Base-by-base conservation (phyloP, 2,329 filamentous ascomycete genomes). In the Geosmithia flava region DNA sequence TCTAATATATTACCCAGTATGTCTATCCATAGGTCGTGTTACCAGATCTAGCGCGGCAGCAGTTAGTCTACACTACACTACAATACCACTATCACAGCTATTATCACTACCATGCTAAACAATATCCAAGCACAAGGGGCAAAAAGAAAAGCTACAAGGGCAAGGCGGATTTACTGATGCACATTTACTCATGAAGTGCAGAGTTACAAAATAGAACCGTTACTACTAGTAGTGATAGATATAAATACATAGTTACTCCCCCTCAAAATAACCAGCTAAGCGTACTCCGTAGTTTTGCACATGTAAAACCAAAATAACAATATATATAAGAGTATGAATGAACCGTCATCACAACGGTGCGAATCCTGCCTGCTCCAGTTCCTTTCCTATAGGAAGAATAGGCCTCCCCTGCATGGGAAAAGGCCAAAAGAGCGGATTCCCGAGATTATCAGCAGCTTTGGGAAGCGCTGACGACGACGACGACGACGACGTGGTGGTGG, bases 341-440 rank as follows among this genome's bases (percentile, higher is more conserved):
- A 37, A 7, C 15, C 15, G 10, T 13, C 15, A 13, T 37, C 15
- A 44, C n/a, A 44, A 19, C 42, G 68, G 50, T 20, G 64, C 66
- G 55, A 80, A 80, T 0, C 76, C 76, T 2, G 75, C 73, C 29
- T 73, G 67, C 53, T 70, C 64, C 47, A 80, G 54, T 46, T 69
- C 63, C 29, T 65, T 55, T 1, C 74, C 73, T 0, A 59, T 64
- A 0, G 73, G 69, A 27, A 80, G 53, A 49, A 78, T 73, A 3
- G 76, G 75, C 20, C 75, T 66, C 0, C 76, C 76, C 53, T 79
- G 76, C 72, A 78, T 73, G 0, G 76, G 76, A 51, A 79, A 80
- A 1, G 76, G 75, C 76, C 76, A 80, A 54, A 79, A 79, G 2
- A 79, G 60, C 17, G 75, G 75, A 48, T 78, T 78, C 50, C 75